A percentile compares a stretch with the other conserved stretches of the same genome.
Conservation (phyloP, 2,329 filamentous ascomycete genomes). For the Colletotrichum tanaceti region DNA sequence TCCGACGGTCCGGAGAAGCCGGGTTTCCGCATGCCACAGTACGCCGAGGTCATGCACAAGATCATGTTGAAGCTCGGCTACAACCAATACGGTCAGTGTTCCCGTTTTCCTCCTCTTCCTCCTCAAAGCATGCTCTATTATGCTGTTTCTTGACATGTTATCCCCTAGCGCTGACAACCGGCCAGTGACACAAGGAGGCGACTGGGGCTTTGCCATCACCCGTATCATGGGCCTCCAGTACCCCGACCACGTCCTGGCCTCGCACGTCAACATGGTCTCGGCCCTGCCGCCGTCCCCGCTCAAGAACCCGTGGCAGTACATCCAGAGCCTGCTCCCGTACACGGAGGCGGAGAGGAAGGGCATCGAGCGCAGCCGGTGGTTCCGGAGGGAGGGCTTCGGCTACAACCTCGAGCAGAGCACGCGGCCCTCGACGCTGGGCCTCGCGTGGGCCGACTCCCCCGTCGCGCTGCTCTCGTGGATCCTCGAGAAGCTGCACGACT, state of each 20-base stretch:
- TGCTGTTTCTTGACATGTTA: conserved; percentile 19
- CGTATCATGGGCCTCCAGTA: conserved; percentile 70
- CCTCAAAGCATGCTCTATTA: too few species aligned
- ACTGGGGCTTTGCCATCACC: conserved; percentile 77
- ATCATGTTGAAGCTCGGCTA: conserved; percentile 78
- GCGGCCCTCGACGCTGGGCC: conserved; percentile 78
- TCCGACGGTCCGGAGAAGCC: conserved; percentile 52
- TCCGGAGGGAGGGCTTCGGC: conserved; percentile 64
- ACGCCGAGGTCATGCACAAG: conserved; percentile 69
- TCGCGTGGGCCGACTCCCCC: conserved; percentile 76
- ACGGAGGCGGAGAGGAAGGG: conserved; percentile 62
- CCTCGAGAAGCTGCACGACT: conserved; percentile 82
- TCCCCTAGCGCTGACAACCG: conserved; percentile 42
- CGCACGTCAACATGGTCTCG: conserved; percentile 69
- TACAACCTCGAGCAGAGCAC: conserved; percentile 73
- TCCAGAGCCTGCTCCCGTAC: conserved; percentile 68
- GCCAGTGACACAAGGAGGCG: conserved; percentile 70
- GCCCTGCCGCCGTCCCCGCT: conserved; percentile 61
- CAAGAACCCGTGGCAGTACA: conserved; percentile 66
- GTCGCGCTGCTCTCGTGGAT: conserved; percentile 81
- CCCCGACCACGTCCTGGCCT: conserved; percentile 66
- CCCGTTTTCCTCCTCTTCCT: conserved; percentile 20
- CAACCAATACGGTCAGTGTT: conserved; percentile 61
- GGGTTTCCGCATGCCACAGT: conserved; percentile 50
- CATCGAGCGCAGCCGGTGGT: conserved; percentile 66